A percentile compares a stretch with the other conserved stretches of the same genome.
Conservation (phyloP, 2,329 filamentous ascomycete species). For the Aspergillus hiratsukae region DNA sequence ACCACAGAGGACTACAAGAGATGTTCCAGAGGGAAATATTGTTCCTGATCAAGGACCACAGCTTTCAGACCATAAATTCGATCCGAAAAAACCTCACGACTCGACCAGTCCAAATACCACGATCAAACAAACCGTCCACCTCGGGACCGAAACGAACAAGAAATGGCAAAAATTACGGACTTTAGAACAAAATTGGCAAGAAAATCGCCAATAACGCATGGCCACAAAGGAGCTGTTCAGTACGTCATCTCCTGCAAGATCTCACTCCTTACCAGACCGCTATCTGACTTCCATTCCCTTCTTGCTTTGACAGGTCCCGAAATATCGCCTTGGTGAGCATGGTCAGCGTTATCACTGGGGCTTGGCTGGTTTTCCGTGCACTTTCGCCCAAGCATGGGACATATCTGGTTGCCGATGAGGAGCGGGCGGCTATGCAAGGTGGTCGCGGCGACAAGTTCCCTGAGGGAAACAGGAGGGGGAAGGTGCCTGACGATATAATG, state of each 20-base stretch:
- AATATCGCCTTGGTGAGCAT: slow-evolving; percentile 20
- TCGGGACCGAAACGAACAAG: not conserved
- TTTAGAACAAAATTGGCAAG: too few relatives aligned
- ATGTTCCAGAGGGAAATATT: not conserved
- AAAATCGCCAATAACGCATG: not conserved
- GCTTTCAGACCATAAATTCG: not conserved
- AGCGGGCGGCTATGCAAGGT: slow-evolving; percentile 13
- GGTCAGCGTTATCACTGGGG: slow-evolving; percentile 16
- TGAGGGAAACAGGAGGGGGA: slow-evolving; percentile 10
- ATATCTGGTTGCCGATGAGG: slow-evolving; percentile 12
- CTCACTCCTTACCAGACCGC: not conserved
- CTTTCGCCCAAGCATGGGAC: slow-evolving; percentile 12
- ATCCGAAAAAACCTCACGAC: not conserved
- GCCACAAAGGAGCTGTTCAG: not conserved
- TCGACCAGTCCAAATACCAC: not conserved
- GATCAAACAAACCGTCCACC: not conserved
- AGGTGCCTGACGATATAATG: slow-evolving; percentile 1
- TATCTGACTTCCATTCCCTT: not conserved
- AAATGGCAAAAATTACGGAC: not conserved
- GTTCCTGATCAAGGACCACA: not conserved
- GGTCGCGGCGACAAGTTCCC: slow-evolving; percentile 6
- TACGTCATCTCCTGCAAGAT: not conserved
- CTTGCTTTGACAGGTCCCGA: slow-evolving; percentile 11
- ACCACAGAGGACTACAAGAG: not conserved
- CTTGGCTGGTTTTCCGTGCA: slow-evolving; percentile 16